Base-by-base conservation (phyloP, 1,284 basidiomycete species). In the Polyporus tsugae region DNA sequence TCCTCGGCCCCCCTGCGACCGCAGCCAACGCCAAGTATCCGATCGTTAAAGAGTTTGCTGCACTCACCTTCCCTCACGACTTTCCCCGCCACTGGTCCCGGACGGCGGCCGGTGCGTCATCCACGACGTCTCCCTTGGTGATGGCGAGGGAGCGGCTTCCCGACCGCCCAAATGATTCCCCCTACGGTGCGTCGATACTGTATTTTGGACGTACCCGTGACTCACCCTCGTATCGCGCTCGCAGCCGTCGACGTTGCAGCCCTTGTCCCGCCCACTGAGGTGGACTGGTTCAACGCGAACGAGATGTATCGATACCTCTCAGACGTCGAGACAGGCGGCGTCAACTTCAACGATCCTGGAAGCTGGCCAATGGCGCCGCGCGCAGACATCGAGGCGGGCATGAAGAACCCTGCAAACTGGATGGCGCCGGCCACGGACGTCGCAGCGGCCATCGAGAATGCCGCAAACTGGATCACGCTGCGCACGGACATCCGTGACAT, bases 221-320 rank as follows among this genome's bases (percentile, higher is more conserved):
- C 46, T 49, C 2, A 49, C 11, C 4, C 4, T 49, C 46, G 7
- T n/a, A 25, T 11, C 22, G 9, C 46, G 10, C 13, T 11, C 22
- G 11, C 46, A 49, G 46, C 10, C n/a, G 0, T 25, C 9, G 46
- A 49, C 10, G 25, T 49, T 22, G 46, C 9, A 10, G 46, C 46
- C 10, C 25, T 49, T 11, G 5, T 49, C 7, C 46, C 46, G 46
- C 46, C 46, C 7, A 13, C 22, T 9, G 46, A 49, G 6, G 46
- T 49, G 46, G 46, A 49, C 46, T 49, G 46, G 46, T 49, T 49
- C 46, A 49, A 10, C 46, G 46, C 46, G 46, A 49, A 49, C 46
- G 46, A 49, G 46, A 49, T 49, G 46, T 13, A 49, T 10, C 46
- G 46, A 10, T 49, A 25, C 46, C 25, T 9, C 46, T 3, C 22